These are phyloP conservation scores for Hirsutella rhossiliensis DNA, from an alignment of 2,329 filamentous ascomycete genomes.

Conservation along the genomic window DNA sequence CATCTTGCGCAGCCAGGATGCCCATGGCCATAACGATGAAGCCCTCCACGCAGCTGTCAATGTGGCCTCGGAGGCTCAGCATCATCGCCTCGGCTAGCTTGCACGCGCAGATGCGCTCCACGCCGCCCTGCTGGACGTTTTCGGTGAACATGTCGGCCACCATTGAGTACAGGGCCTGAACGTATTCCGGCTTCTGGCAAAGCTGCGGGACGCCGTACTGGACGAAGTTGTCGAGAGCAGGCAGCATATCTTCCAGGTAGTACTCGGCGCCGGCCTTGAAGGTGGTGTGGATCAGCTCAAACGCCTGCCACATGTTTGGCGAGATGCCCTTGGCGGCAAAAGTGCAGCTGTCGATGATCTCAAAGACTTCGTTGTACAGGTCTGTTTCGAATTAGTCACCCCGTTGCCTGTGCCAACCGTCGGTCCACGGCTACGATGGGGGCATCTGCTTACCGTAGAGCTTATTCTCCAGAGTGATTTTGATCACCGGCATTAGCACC, in stretches of 20 bases:
- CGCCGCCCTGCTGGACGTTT: constrained; percentile 81
- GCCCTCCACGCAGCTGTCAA: constrained; percentile 77
- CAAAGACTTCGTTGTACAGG: constrained; percentile 95
- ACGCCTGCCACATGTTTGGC: constrained; percentile 95
- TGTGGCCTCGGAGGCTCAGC: constrained; percentile 80
- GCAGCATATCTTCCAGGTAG: constrained; percentile 97
- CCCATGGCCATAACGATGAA: constrained; percentile 87
- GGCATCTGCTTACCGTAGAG: constrained; percentile 55
- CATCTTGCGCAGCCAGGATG: constrained; percentile 61
- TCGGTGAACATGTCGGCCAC: constrained; percentile 90
- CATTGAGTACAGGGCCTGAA: constrained; percentile 85
- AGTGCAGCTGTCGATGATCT: constrained; percentile 98
- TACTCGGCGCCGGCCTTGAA: constrained; percentile 96
- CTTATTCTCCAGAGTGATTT: constrained; percentile 93
- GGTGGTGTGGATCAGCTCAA: constrained; percentile 89
- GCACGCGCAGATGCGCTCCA: constrained; percentile 93
- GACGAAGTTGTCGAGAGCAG: constrained; percentile 94
- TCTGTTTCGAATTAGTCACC: constrained; percentile 34
- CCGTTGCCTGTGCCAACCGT: too few relatives aligned
- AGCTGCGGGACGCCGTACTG: constrained; percentile 78
- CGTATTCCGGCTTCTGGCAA: constrained; percentile 71
- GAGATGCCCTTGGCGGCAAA: constrained; percentile 96
- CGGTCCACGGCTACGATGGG: not conserved
- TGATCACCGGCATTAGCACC: constrained; percentile 93
- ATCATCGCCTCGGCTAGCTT: constrained; percentile 96